Evolutionary conservation across 148 eudicot genomes (phyloP), one percentile per base, ranked within the genome.

Genomic region (Cornus suecica): DNA sequence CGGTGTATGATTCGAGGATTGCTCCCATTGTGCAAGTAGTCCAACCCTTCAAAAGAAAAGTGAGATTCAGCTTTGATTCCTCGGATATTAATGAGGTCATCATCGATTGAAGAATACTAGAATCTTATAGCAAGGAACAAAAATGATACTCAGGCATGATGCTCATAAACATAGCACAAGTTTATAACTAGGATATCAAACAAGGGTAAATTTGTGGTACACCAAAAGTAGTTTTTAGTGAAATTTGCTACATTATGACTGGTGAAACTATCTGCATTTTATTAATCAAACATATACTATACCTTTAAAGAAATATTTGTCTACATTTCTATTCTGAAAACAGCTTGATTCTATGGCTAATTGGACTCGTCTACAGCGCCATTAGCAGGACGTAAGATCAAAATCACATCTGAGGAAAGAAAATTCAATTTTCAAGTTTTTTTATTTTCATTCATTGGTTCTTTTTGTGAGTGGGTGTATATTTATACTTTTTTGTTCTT

Each of bases 1-100:
- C 93, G 87, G 80, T 90, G 97, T 79, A 93, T 93, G 74, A 93
- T 89, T 72, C 95, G 76, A 45, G 90, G 95, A 34, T 88, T 90
- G 23, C 86, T 90, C 64, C 93, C 89, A 63, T 89, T 90, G 73
- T 93, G 97, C 61, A 93, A 76, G 83, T 93, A 89, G 78, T 90
- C 93, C 90, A 93, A 79, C 76, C 95, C 97, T 93, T 68, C 34
- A 29, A 60, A 80, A 71, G 25, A 31, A 26, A 81, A n/a, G n/a
- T 34, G 0, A 27, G 28, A 16, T 45, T 78, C 7, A 41, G 56
- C 69, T 31, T 73, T 18, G 3, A 18, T 45, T 18, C 13, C 28
- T 16, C 13, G 24, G 34, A 27, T 25, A 34, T 8, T 20, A 66
- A 15, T 72, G 27, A 56, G 23, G 26, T 52, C 74, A 26, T 25